Percentiles rank a stretch among this genome's conserved stretches.
phyloP scores from a whole-genome alignment of 257 asterid species.

The Nicotiana sylvestris region DNA sequence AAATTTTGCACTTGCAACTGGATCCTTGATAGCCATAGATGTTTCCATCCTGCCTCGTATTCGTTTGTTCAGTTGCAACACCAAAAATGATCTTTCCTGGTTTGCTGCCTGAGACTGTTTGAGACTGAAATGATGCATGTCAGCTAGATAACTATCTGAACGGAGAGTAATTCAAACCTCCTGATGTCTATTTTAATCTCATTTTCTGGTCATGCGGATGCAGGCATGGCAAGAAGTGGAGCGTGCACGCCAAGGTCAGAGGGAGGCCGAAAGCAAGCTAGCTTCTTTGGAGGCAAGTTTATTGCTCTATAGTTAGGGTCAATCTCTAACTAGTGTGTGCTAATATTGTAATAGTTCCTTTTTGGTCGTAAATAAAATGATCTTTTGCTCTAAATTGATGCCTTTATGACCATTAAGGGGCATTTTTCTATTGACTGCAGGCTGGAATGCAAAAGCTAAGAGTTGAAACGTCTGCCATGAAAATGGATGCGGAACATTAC shows the following conservation, averaged over 20 bases:
- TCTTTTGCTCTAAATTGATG: slow-evolving; percentile 9
- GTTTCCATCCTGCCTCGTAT: background rate
- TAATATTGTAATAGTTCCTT: background rate
- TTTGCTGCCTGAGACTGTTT: background rate
- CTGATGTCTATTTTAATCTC: slow-evolving; percentile 23
- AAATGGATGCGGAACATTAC: slow-evolving; percentile 98
- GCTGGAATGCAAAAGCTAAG: slow-evolving; percentile 97
- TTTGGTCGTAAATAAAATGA: background rate
- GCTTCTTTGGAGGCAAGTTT: slow-evolving; percentile 90
- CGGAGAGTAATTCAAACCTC: background rate
- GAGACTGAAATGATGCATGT: background rate
- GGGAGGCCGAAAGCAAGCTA: slow-evolving; percentile 95
- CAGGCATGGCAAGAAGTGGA: slow-evolving; percentile 99
- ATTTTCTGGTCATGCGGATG: slow-evolving; percentile 43
- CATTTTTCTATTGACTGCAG: slow-evolving; percentile 33
- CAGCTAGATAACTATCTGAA: background rate
- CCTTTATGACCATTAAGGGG: slow-evolving; percentile 6
- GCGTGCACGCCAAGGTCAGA: slow-evolving; percentile 92
- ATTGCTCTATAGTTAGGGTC: slow-evolving; percentile 10
- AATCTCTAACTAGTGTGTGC: background rate
- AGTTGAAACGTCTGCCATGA: slow-evolving; percentile 97
- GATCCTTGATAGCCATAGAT: background rate
- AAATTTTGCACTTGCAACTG: background rate
- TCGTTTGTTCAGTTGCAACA: background rate
- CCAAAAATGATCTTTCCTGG: background rate